These are phyloP conservation scores for Leccinum imitatum DNA, from an alignment of 768 basidiomycete species.

Conservation along the genomic window DNA sequence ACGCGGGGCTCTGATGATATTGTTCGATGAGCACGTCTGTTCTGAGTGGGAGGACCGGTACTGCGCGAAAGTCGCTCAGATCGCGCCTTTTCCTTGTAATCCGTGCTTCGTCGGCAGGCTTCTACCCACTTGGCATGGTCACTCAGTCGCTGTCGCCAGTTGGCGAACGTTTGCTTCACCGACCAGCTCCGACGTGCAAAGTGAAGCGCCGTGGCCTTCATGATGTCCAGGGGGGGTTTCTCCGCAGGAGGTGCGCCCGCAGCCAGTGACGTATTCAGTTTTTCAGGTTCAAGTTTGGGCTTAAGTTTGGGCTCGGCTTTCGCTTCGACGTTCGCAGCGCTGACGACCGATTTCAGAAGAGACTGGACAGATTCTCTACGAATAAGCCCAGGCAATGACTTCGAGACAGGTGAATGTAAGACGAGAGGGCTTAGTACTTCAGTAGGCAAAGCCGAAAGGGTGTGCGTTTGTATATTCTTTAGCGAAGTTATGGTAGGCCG, in stretches of 20 bases:
- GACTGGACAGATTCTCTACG: conserved; percentile 28
- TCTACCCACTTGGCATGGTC: conserved; percentile 58
- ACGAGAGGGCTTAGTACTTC: conserved; percentile 33
- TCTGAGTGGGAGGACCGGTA: conserved; percentile 8
- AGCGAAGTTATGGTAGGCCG: conserved; percentile 24
- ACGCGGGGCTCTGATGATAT: conserved; percentile 23
- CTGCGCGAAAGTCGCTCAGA: conserved; percentile 34
- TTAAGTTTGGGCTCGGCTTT: conserved; percentile 7
- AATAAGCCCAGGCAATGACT: conserved; percentile 11
- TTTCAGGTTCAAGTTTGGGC: conserved; percentile 4
- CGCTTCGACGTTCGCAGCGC: conserved; percentile 12
- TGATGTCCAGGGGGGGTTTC: conserved; percentile 23
- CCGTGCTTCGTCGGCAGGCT: conserved; percentile 58
- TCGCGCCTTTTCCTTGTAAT: conserved; percentile 55
- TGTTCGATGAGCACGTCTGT: conserved; percentile 24
- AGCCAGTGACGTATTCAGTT: conserved; percentile 3
- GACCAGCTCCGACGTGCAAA: conserved; percentile 42
- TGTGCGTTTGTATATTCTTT: conserved; percentile 27
- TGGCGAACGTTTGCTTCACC: conserved; percentile 42
- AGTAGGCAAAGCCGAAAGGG: conserved; percentile 23
- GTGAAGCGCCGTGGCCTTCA: conserved; percentile 41
- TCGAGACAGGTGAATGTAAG: conserved; percentile 27
- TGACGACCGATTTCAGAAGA: conserved; percentile 23
- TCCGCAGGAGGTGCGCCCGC: background rate
- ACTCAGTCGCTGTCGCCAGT: conserved; percentile 47